A percentile compares a stretch with the other conserved stretches of the same genome.
Evolutionary conservation across 2,329 filamentous ascomycete genomes (phyloP).

Genomic region (Lasiodiplodia sp.): DNA sequence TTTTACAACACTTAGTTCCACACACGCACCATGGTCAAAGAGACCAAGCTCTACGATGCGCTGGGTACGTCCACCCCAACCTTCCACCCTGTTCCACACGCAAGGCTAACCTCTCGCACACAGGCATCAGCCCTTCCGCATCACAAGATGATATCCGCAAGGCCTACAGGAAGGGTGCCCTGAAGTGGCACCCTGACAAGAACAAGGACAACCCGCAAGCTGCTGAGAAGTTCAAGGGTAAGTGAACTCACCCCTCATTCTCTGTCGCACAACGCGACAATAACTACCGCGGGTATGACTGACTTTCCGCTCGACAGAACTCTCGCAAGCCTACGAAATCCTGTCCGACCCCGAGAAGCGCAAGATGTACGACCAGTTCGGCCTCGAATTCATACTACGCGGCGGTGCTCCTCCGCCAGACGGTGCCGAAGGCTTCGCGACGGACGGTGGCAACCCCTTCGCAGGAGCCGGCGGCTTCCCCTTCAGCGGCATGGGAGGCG

Average conservation of each 20-base stretch:
- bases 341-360: slow-evolving; percentile 96
- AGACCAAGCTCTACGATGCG: slow-evolving; percentile 93
- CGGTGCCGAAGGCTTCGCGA: slow-evolving; percentile 51
- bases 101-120: slow-evolving; percentile 23
- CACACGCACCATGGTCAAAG: slow-evolving; percentile 75
- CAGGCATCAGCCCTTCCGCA: slow-evolving; percentile 76
- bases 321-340: slow-evolving; percentile 97
- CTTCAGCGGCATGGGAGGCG: slow-evolving; percentile 63
- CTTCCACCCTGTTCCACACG: neutral
- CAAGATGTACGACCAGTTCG: slow-evolving; percentile 92
- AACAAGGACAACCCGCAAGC: slow-evolving; percentile 90
- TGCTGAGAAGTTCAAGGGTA: slow-evolving; percentile 90
- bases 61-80: slow-evolving; percentile 58
- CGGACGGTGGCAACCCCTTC: slow-evolving; percentile 53
- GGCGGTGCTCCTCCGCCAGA: slow-evolving; percentile 76
- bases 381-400: slow-evolving; percentile 88
- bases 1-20: neutral
- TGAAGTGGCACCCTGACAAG: slow-evolving; percentile 97
- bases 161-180: slow-evolving; percentile 85
- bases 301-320: slow-evolving; percentile 62
- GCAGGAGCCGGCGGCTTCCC: slow-evolving; percentile 55
- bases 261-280: neutral
- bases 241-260: slow-evolving; percentile 32
- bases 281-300: slow-evolving; percentile 27
- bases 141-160: slow-evolving; percentile 97